Conservation (phyloP, 805 yeast genomes). For the Teunomyces stri region DNA sequence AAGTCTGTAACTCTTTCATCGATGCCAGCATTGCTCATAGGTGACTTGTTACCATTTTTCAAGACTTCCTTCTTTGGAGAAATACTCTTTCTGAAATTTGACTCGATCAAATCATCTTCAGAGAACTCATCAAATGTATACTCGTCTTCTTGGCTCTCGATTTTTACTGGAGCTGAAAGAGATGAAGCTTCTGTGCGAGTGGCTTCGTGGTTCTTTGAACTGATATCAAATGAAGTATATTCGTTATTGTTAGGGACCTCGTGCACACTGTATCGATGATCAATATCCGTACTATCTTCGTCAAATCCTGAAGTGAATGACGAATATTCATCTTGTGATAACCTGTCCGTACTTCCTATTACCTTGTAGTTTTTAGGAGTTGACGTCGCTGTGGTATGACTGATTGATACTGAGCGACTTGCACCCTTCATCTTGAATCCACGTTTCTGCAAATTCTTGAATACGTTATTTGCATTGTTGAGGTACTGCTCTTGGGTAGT, state of each 20-base stretch:
- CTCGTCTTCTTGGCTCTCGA: slow-evolving; percentile 1
- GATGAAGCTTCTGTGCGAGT: slow-evolving; percentile 9
- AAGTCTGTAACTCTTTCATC: slow-evolving; percentile 9
- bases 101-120: slow-evolving; percentile 7
- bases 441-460: slow-evolving; percentile 36
- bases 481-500: slow-evolving; percentile 36
- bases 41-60: background rate
- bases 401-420: slow-evolving; percentile 11
- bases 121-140: slow-evolving; percentile 34
- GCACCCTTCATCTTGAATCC: slow-evolving; percentile 19
- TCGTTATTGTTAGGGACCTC: slow-evolving; percentile 9
- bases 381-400: slow-evolving; percentile 34
- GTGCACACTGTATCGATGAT: slow-evolving; percentile 12
- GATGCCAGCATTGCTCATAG: slow-evolving; percentile 1
- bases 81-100: background rate
- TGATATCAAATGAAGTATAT: slow-evolving; percentile 14
- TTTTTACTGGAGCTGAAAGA: slow-evolving; percentile 1
- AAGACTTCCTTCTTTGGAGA: background rate
- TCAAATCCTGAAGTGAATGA: slow-evolving; percentile 33
- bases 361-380: slow-evolving; percentile 34
- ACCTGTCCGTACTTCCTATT: slow-evolving; percentile 7
- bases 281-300: slow-evolving; percentile 13
- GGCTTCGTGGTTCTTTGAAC: slow-evolving; percentile 12
- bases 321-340: slow-evolving; percentile 21
- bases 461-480: slow-evolving; percentile 38